Conservation (phyloP, 2,329 filamentous ascomycete genomes). For the Emmonsiellopsis sp. region DNA sequence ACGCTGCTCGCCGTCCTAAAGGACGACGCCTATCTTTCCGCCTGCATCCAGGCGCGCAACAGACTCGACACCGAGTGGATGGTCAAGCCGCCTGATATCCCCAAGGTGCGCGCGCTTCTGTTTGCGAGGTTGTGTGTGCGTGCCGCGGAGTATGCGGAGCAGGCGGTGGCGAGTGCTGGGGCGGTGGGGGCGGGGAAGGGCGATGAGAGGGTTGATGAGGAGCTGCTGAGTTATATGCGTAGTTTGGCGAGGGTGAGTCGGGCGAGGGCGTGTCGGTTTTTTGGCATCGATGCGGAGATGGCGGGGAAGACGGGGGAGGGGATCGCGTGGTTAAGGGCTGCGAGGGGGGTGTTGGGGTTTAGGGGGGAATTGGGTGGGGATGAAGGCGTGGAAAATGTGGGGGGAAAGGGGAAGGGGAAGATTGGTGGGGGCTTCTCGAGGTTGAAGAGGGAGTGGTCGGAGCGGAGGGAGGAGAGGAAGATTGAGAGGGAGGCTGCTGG, state of each 20-base stretch:
- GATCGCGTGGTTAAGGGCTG: conserved; percentile 78
- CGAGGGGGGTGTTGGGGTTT: conserved; percentile 63
- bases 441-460: conserved; percentile 64
- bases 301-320: conserved; percentile 71
- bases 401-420: conserved; percentile 18
- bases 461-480: conserved; percentile 68
- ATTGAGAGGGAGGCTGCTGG: conserved; percentile 55
- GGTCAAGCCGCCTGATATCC: conserved; percentile 80
- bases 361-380: conserved; percentile 25
- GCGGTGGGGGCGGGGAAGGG: conserved; percentile 21
- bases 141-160: conserved; percentile 75
- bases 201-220: conserved; percentile 48
- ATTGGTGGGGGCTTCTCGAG: conserved; percentile 32
- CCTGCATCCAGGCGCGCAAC: conserved; percentile 72
- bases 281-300: conserved; percentile 80
- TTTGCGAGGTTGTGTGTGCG: conserved; percentile 82
- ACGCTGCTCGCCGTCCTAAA: conserved; percentile 85
- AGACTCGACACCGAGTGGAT: conserved; percentile 89
- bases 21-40: conserved; percentile 83
- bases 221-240: conserved; percentile 62
- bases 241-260: conserved; percentile 66
- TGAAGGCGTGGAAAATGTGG: conserved; percentile 32
- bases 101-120: conserved; percentile 78
- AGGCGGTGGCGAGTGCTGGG: conserved; percentile 49
- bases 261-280: conserved; percentile 80